Evolutionary conservation across 345 rosid genomes (phyloP), one percentile per base, ranked within the genome.

Genomic region (Odontarrhena argentea): DNA sequence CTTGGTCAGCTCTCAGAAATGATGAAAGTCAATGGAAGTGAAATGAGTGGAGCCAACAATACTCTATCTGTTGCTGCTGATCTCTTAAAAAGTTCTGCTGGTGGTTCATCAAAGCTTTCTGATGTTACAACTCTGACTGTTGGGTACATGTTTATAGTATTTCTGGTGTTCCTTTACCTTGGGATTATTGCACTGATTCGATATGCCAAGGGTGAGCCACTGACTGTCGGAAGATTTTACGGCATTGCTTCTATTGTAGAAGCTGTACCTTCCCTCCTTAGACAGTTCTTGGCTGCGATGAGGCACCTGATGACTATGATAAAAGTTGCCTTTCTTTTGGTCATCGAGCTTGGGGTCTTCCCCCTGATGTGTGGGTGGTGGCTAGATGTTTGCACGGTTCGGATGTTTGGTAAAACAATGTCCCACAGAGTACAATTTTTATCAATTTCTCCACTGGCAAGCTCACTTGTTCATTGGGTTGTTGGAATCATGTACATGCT

Each of bases 321-420:
- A 50, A 95, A 95, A 81, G 99, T 95, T 59, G 99, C 99, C 47
- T 95, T 95, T 74, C 96, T 95, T 70, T 74, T 95, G 56, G 99
- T 91, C 66, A 91, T 94, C 69, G 99, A 91, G 77, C 97, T 94
- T 64, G 97, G 97, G 77, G 99, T 91, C 60, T 94, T 94, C 58
- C 99, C 99, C 15, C 79, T 91, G 81, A 91, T 94, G 97, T 94
- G 99, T 76, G 99, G 99, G 40, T 94, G 99, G 99, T 91, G 97
- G 97, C 79, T 94, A 47, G 99, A 94, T 86, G 85, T 91, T 40
- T 94, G 96, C 69, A 94, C 99, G 1, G 80, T 88, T 68, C 81
- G 88, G 83, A 88, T 94, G 96, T 94, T 94, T 79, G 96, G 97
- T 71, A 91, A 86, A 79, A 81, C 97, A 9, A 88, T 94, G 97